Percentiles rank a stretch among this genome's conserved stretches.
phyloP scores from a whole-genome alignment of 208 protist genomes.

The Crithidia mellificae region DNA sequence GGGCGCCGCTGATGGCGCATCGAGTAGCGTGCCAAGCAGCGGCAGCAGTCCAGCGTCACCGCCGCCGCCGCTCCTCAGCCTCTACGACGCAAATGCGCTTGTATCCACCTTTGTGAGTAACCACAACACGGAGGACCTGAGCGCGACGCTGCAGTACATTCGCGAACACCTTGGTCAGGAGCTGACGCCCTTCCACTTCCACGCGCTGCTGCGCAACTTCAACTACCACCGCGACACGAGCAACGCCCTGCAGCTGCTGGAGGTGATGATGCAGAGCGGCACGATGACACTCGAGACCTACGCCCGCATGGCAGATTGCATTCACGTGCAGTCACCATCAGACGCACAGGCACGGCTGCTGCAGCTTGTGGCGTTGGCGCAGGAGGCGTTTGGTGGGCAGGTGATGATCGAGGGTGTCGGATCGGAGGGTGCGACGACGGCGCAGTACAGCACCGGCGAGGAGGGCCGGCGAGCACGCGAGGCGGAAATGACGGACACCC shows the following conservation, averaged over 20 bases:
- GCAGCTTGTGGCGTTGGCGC: conserved; percentile 41
- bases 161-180: conserved; percentile 66
- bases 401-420: conserved; percentile 35
- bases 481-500: too few species aligned
- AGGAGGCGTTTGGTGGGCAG: conserved; percentile 56
- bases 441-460: conserved; percentile 34
- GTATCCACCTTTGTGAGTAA: conserved; percentile 62
- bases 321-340: conserved; percentile 61
- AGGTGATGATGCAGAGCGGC: conserved; percentile 64
- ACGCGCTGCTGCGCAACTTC: conserved; percentile 81
- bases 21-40: not conserved
- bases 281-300: conserved; percentile 69
- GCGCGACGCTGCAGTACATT: conserved; percentile 70
- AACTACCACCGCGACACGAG: conserved; percentile 69
- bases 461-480: conserved; percentile 20
- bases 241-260: conserved; percentile 75
- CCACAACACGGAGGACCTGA: conserved; percentile 74
- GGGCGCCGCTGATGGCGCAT: not conserved
- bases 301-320: conserved; percentile 65
- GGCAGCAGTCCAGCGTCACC: not conserved
- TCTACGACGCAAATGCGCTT: conserved; percentile 73
- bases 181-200: conserved; percentile 69
- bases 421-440: conserved; percentile 46
- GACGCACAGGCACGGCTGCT: conserved; percentile 62
- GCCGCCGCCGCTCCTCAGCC: conserved; percentile 18